phyloP scores from a whole-genome alignment of 805 yeast species.

The Suhomyces tanzawaensis region DNA sequence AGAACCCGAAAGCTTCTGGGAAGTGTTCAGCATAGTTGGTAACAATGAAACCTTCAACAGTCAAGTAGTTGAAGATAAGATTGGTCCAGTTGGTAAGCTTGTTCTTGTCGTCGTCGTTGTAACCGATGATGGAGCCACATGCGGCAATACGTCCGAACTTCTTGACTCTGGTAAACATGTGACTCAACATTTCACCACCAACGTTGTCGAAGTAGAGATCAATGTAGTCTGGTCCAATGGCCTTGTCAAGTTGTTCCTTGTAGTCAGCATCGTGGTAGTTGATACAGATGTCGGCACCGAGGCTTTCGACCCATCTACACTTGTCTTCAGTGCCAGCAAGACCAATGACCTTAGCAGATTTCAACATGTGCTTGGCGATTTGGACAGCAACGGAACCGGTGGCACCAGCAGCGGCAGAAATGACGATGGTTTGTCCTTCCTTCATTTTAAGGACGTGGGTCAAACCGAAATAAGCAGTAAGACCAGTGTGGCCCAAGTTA shows the following conservation, averaged over 20 bases:
- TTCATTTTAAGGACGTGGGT: conserved; percentile 45
- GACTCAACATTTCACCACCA: conserved; percentile 58
- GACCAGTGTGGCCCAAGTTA: conserved; percentile 50
- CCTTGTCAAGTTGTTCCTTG: conserved; percentile 22
- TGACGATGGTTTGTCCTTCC: conserved; percentile 45
- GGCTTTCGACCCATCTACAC: conserved; percentile 48
- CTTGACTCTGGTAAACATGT: conserved; percentile 38
- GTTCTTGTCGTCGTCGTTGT: conserved; percentile 41
- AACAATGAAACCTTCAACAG: conserved; percentile 53
- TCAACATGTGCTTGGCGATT: conserved; percentile 50
- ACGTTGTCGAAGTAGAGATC: conserved; percentile 62
- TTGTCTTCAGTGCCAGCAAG: conserved; percentile 63
- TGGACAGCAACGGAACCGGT: conserved; percentile 63
- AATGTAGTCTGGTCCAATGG: conserved; percentile 46
- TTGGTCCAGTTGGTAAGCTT: conserved; percentile 39
- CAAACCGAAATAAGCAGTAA: conserved; percentile 62
- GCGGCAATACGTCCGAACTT: conserved; percentile 47
- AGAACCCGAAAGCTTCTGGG: conserved; percentile 34
- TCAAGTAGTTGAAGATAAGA: conserved; percentile 51
- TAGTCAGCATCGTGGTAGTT: conserved; percentile 49
- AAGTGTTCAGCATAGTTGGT: conserved; percentile 40
- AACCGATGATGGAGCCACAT: conserved; percentile 63
- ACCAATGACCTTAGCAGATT: conserved; percentile 57
- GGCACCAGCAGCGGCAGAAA: conserved; percentile 72
- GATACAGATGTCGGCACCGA: conserved; percentile 53